Conservation (phyloP, 345 rosid genomes). For the Combretum micranthum region DNA sequence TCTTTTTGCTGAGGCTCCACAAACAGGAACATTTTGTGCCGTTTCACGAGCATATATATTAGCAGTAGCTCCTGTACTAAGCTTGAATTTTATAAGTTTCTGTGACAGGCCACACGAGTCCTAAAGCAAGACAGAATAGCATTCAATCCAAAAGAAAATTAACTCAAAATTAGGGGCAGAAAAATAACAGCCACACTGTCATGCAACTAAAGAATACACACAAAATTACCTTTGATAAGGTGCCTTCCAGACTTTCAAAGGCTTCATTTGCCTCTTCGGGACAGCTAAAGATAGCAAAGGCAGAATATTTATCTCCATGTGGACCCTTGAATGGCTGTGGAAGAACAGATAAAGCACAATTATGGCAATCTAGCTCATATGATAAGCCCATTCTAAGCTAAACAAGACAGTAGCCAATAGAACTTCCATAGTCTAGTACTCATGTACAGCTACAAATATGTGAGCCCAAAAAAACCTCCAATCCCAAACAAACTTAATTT, state of each 20-base stretch:
- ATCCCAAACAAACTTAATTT: too few relatives aligned
- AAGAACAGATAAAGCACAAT: conserved; percentile 4
- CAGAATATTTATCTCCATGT: conserved; percentile 41
- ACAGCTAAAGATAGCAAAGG: conserved; percentile 38
- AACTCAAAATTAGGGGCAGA: neutral
- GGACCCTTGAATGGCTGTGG: conserved; percentile 46
- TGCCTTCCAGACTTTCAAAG: conserved; percentile 46
- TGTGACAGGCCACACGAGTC: conserved; percentile 57
- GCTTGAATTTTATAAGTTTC: conserved; percentile 36
- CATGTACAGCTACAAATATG: too few relatives aligned
- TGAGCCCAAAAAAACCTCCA: conserved; percentile 1
- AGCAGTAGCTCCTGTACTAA: conserved; percentile 27
- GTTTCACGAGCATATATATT: conserved; percentile 50
- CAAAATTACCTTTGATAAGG: conserved; percentile 38
- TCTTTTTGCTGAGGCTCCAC: conserved; percentile 24
- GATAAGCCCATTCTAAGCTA: too few relatives aligned
- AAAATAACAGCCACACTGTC: neutral
- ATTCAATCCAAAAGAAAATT: too few relatives aligned
- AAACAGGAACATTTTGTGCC: conserved; percentile 14
- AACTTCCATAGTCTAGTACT: too few relatives aligned
- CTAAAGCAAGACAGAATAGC: conserved; percentile 24
- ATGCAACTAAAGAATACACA: neutral
- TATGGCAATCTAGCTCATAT: too few relatives aligned
- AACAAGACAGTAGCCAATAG: too few relatives aligned
- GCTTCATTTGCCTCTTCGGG: conserved; percentile 56